phyloP scores from a whole-genome alignment of 768 basidiomycete genomes.

The Tricholoma furcatifolium region DNA sequence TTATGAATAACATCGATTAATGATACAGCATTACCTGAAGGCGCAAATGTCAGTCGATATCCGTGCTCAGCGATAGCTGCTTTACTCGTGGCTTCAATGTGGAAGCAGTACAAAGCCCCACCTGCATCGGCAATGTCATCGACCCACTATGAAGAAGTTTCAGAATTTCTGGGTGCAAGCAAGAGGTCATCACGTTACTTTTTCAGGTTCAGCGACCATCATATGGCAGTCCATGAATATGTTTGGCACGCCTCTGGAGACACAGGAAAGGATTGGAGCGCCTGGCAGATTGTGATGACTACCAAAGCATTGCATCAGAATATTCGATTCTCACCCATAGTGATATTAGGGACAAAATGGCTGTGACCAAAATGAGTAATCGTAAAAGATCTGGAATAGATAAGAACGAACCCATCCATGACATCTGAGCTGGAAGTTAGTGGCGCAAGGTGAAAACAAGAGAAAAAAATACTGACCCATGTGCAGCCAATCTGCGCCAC shows the following conservation, averaged over 20 bases:
- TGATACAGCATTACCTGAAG: slow-evolving; percentile 69
- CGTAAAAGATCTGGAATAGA: slow-evolving; percentile 9
- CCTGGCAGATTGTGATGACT: slow-evolving; percentile 41
- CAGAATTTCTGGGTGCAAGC: background rate
- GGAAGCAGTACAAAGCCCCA: slow-evolving; percentile 94
- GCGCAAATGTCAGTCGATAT: background rate
- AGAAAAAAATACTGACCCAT: slow-evolving; percentile 65
- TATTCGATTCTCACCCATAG: slow-evolving; percentile 65
- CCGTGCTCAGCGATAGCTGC: slow-evolving; percentile 11
- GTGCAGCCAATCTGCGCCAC: slow-evolving; percentile 96
- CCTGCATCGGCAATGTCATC: slow-evolving; percentile 94
- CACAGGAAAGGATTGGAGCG: slow-evolving; percentile 82
- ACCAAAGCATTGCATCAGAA: background rate
- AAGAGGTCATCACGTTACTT: slow-evolving; percentile 42
- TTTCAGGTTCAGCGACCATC: slow-evolving; percentile 96
- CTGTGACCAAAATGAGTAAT: slow-evolving; percentile 38
- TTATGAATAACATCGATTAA: slow-evolving; percentile 80
- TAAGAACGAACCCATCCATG: slow-evolving; percentile 83
- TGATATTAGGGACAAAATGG: slow-evolving; percentile 98
- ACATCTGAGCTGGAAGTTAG: slow-evolving; percentile 58
- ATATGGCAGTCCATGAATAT: slow-evolving; percentile 99
- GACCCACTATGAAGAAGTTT: slow-evolving; percentile 72
- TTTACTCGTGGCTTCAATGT: slow-evolving; percentile 89
- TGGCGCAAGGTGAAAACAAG: background rate
- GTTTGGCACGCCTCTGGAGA: slow-evolving; percentile 83